Base-by-base conservation (phyloP, 176 grass and related monocot genomes). In the Carex cristatella region DNA sequence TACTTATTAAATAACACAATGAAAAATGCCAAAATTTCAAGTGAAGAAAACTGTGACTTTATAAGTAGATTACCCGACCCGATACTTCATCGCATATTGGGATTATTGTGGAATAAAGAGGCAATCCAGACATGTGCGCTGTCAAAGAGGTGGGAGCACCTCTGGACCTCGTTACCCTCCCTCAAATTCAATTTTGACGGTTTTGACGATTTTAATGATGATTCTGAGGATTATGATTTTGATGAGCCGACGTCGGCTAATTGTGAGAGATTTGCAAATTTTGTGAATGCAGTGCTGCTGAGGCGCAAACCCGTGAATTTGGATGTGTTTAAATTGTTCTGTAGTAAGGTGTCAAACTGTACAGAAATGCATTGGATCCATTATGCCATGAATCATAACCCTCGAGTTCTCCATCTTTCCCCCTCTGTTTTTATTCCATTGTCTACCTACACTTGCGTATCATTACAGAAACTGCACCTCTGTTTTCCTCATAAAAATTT, bases 61-160 rank as follows among this genome's bases (percentile, higher is more conserved):
- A 37, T 81, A 38, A 63, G 79, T 58, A 61, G 7, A 19, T 62
- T 81, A 5, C 79, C 79, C 1, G 79, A 81, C 35, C 37, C 32
- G 7, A 61, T 81, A 61, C 79, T 63, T 4, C 15, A n/a, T 3
- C 7, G 23, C 16, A 81, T 81, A 56, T 62, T 81, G 57, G 55
- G 31, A 10, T 10, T 38, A 18, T 81, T 81, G 27, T 63, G 42
- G 23, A n/a, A 16, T 44, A 58, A 33, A 8, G 32, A 81, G 32
- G 33, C 59, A 14, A 31, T 81, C 3, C 79, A 81, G 59, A 81
- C 79, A n/a, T 81, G 79, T 4, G 57, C 63, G 16, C n/a, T 81
- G 18, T 81, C 56, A 23, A 81, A 81, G 59, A 15, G 79, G 12
- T 81, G 79, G 79, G 10, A 38, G 23, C 12, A 81, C 30, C 55